These are phyloP conservation scores for Fusarium subglutinans DNA, from an alignment of 2,329 filamentous ascomycete genomes.

Conservation along the genomic window DNA sequence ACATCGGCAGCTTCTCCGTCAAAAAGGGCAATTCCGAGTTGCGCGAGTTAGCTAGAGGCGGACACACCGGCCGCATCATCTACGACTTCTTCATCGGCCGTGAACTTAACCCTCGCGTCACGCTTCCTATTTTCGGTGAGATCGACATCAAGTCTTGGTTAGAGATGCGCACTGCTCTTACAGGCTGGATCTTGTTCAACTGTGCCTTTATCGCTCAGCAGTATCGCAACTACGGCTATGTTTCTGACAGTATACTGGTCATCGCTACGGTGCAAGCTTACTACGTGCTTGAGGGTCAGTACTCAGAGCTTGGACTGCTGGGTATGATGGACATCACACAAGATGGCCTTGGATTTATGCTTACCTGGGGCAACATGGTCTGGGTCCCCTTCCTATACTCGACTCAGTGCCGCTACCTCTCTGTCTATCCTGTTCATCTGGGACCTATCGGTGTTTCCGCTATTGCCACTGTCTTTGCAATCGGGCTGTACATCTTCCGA, in stretches of 20 bases:
- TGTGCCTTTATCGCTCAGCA: constrained; percentile 85
- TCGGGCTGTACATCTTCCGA: constrained; percentile 88
- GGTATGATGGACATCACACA: constrained; percentile 92
- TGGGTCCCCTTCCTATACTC: constrained; percentile 93
- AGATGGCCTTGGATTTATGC: constrained; percentile 93
- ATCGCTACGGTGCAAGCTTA: constrained; percentile 77
- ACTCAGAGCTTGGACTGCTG: constrained; percentile 84
- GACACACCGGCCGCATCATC: constrained; percentile 80
- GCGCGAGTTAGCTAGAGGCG: constrained; percentile 82
- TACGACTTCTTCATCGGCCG: constrained; percentile 98
- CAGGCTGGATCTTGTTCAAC: constrained; percentile 86
- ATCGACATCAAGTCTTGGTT: constrained; percentile 89
- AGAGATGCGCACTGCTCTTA: constrained; percentile 86
- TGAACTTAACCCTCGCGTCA: constrained; percentile 87
- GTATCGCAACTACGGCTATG: constrained; percentile 79
- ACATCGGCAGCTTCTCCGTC: constrained; percentile 80
- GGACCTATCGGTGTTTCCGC: constrained; percentile 70
- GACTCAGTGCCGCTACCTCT: constrained; percentile 82
- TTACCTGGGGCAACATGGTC: constrained; percentile 86
- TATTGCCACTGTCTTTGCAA: constrained; percentile 70
- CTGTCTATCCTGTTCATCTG: constrained; percentile 79
- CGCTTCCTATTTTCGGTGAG: constrained; percentile 79
- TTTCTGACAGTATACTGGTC: constrained; percentile 85
- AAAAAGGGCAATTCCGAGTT: constrained; percentile 73
- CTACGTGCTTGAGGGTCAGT: constrained; percentile 84